phyloP scores from a whole-genome alignment of 352 stramenopile genomes.

The Achlya hypogyna region DNA sequence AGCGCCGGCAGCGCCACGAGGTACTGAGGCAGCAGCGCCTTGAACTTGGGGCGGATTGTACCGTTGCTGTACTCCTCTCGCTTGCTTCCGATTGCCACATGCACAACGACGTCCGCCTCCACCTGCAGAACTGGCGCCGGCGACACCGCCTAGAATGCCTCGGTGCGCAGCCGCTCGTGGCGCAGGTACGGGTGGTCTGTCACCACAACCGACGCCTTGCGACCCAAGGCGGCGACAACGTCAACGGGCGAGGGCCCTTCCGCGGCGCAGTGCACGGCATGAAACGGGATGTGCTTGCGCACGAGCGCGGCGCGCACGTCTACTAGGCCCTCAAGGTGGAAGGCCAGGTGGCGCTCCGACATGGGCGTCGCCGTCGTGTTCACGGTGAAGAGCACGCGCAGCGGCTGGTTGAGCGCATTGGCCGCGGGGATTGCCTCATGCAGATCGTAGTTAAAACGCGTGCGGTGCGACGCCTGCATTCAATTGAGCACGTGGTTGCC shows the following conservation, averaged over 20 bases:
- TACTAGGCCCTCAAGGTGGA: slow-evolving; percentile 53
- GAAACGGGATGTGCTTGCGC: slow-evolving; percentile 39
- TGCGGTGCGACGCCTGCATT: slow-evolving; percentile 75
- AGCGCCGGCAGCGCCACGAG: slow-evolving; percentile 46
- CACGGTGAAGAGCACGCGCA: slow-evolving; percentile 51
- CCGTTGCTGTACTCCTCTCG: slow-evolving; percentile 95
- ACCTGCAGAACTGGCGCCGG: slow-evolving; percentile 83
- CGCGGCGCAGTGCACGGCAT: slow-evolving; percentile 50
- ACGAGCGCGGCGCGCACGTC: slow-evolving; percentile 34
- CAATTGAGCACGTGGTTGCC: slow-evolving; percentile 58
- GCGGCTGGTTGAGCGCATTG: slow-evolving; percentile 48
- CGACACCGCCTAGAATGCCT: slow-evolving; percentile 29
- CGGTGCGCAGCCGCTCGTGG: slow-evolving; percentile 35
- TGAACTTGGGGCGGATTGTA: slow-evolving; percentile 96
- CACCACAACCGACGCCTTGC: slow-evolving; percentile 49
- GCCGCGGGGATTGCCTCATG: slow-evolving; percentile 61
- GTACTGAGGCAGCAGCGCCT: slow-evolving; percentile 84
- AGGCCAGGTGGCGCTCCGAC: slow-evolving; percentile 57
- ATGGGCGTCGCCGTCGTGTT: slow-evolving; percentile 23
- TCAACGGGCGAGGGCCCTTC: neutral
- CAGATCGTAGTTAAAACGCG: slow-evolving; percentile 71
- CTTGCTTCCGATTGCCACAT: slow-evolving; percentile 77
- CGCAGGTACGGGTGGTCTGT: slow-evolving; percentile 69
- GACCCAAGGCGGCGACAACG: slow-evolving; percentile 18
- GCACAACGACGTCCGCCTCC: slow-evolving; percentile 96